A percentile compares a stretch with the other conserved stretches of the same genome.
Evolutionary conservation across 2,329 filamentous ascomycete species (phyloP).

Genomic region (Pleomassaria siparia): DNA sequence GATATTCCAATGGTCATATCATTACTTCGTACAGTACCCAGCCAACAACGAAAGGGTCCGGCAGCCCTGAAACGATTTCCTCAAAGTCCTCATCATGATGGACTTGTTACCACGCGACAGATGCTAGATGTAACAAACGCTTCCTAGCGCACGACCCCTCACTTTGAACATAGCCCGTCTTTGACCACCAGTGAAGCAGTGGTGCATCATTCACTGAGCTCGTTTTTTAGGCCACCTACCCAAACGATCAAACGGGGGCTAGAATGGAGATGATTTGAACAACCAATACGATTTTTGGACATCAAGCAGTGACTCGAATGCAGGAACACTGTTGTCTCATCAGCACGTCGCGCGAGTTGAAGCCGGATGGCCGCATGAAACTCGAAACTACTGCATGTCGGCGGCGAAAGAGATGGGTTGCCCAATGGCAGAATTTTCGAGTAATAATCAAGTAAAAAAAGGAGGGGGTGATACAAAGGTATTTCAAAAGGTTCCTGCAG

Average conservation of each 20-base stretch:
- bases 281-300: too few relatives aligned
- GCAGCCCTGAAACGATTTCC: background rate
- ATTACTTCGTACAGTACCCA: too few relatives aligned
- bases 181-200: too few relatives aligned
- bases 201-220: too few relatives aligned
- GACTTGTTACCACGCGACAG: background rate
- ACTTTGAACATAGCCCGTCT: too few relatives aligned
- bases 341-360: background rate
- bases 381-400: background rate
- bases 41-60: background rate
- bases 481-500: too few relatives aligned
- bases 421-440: too few relatives aligned
- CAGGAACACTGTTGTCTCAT: slow-evolving; percentile 2
- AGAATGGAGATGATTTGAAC: background rate
- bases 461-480: too few relatives aligned
- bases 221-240: background rate
- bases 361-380: background rate
- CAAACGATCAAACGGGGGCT: background rate
- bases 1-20: too few relatives aligned
- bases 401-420: background rate
- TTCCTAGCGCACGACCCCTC: too few relatives aligned
- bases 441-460: too few relatives aligned
- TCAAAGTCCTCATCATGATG: background rate
- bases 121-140: background rate
- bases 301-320: background rate